Evolutionary conservation across 306 rosid genomes (phyloP).

Genomic region (Cyamopsis tetragonoloba): DNA sequence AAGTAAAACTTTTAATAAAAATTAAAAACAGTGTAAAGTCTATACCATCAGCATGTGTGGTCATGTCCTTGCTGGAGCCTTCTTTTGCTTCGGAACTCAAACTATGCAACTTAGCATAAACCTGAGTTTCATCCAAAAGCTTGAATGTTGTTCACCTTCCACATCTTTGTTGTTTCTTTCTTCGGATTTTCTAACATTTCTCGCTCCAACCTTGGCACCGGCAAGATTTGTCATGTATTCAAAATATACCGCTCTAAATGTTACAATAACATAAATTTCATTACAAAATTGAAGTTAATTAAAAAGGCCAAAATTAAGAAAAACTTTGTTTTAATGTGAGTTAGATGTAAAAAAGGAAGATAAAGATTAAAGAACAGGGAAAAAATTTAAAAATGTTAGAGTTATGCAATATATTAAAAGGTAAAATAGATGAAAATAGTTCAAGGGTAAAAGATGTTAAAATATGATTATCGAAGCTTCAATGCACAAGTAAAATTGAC

Average conservation of each 20-base stretch:
- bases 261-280: neutral
- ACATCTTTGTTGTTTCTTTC: conserved; percentile 18
- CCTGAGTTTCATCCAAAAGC: conserved; percentile 43
- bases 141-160: neutral
- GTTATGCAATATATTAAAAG: too few relatives aligned
- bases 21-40: neutral
- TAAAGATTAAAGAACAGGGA: too few relatives aligned
- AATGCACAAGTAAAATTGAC: neutral
- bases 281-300: neutral
- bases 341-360: too few relatives aligned
- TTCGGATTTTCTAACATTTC: conserved; percentile 23
- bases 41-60: conserved; percentile 27
- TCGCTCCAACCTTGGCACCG: conserved; percentile 5
- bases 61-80: conserved; percentile 18
- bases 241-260: neutral
- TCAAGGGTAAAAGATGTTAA: too few relatives aligned
- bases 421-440: too few relatives aligned
- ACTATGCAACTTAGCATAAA: conserved; percentile 42
- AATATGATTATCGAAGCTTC: neutral
- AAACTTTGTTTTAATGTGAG: too few relatives aligned
- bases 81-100: conserved; percentile 22
- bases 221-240: conserved; percentile 36
- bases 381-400: too few relatives aligned
- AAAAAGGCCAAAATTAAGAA: neutral
- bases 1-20: neutral